phyloP scores from a whole-genome alignment of 345 rosid species.

The Citrus hindsii region DNA sequence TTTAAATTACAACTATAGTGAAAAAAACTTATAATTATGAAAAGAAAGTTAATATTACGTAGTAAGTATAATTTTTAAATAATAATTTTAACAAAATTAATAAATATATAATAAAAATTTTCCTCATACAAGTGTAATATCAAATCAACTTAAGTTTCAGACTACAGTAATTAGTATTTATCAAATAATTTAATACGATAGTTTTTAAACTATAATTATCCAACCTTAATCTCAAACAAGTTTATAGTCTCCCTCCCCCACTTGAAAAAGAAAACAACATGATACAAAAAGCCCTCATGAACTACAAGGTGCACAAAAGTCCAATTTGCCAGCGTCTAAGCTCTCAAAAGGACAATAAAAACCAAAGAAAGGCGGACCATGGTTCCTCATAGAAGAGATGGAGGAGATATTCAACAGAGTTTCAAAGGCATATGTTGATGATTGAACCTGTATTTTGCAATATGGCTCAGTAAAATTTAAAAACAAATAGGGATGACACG shows the following conservation, averaged over 20 bases:
- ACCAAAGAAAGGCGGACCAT: background rate
- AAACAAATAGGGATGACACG: background rate
- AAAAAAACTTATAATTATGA: too few relatives aligned
- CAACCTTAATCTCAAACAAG: too few relatives aligned
- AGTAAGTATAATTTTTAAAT: too few relatives aligned
- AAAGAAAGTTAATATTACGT: too few relatives aligned
- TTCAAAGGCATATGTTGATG: background rate
- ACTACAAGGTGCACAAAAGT: background rate
- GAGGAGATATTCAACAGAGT: background rate
- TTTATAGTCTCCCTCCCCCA: background rate
- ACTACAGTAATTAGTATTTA: too few relatives aligned
- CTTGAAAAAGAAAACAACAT: background rate
- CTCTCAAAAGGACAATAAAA: too few relatives aligned
- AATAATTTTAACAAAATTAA: too few relatives aligned
- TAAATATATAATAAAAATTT: too few relatives aligned
- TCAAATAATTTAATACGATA: too few relatives aligned
- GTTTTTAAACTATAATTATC: accelerated
- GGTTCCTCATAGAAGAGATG: background rate
- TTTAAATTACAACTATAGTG: accelerated
- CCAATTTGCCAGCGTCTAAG: too few relatives aligned
- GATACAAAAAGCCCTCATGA: background rate
- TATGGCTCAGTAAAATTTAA: background rate
- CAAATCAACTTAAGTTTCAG: too few relatives aligned
- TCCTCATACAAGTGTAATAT: too few relatives aligned
- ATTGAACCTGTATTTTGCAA: background rate